Base-by-base conservation (phyloP, 2,329 filamentous ascomycete species). In the Xylaria sp. region DNA sequence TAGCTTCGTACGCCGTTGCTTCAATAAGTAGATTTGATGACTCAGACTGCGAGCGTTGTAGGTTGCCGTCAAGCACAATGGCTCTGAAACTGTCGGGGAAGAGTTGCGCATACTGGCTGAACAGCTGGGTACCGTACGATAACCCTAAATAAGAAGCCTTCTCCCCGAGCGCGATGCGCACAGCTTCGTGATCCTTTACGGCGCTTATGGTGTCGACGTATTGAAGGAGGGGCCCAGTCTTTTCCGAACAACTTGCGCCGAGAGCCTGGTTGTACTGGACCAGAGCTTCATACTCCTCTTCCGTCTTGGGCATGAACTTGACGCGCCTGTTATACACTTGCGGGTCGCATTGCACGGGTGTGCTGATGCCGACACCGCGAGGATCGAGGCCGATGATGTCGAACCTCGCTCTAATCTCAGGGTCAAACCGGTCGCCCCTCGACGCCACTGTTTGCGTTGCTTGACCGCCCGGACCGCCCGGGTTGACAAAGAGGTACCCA, bases 51-150 rank as follows among this genome's bases (percentile, higher is more conserved):
- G 74, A 74, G 65, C 79, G 79, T 66, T 81, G 78, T 31, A 80
- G 58, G 31, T 76, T 75, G 21, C 79, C 80, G 70, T 82, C 80
- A n/a, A 82, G 72, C 0, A 72, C 76, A 63, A 81, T 73, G 2
- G 75, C 70, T 6, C 79, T 68, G 54, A 81, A 71, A 29, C 76
- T 77, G 10, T 78, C 64, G 3, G 80, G 80, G 66, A 75, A 83
- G 1, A 81, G 71, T 59, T 76, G 70, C 1, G 79, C 79, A 63
- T 81, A 82, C 38, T 76, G 73, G 7, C 73, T 71, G 21, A 77
- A 80, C 15, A 82, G 70, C 63, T 79, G 76, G 1, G 77, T 77
- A 5, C 80, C 80, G 66, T 83, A 82, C 1, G 78, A 81, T 13
- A 78, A 64, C 6, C 79, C 80, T 1, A 81, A 58, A 40, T 71